Conservation (phyloP, 1,284 basidiomycete species). For the Blastosporella zonata region DNA sequence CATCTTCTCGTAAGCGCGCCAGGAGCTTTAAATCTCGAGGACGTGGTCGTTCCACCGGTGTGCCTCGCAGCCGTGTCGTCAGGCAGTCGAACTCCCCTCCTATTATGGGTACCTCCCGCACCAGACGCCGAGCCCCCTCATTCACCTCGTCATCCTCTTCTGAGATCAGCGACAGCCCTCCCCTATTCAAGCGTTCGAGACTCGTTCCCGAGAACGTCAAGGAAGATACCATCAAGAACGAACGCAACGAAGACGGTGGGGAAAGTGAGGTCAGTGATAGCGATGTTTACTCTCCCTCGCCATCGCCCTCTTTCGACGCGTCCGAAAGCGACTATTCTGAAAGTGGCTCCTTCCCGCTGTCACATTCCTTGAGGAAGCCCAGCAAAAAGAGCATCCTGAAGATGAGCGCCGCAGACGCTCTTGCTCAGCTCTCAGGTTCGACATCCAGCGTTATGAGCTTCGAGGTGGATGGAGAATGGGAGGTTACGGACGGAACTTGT, state of each 20-base stretch:
- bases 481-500: background rate
- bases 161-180: conserved; percentile 11
- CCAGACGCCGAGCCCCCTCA: conserved; percentile 15
- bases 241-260: conserved; percentile 10
- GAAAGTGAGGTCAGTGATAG: conserved; percentile 23
- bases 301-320: conserved; percentile 21
- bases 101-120: background rate
- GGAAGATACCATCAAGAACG: background rate
- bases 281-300: conserved; percentile 30
- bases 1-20: conserved; percentile 7
- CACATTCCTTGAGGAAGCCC: conserved; percentile 2
- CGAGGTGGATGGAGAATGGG: conserved; percentile 11
- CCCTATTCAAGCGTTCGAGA: conserved; percentile 12
- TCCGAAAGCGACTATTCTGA: conserved; percentile 18
- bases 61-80: background rate
- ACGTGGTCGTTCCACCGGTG: background rate
- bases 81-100: background rate
- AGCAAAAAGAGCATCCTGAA: conserved; percentile 10
- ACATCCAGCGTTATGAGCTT: conserved; percentile 2
- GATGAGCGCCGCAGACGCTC: conserved; percentile 22
- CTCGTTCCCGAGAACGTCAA: background rate
- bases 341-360: conserved; percentile 4
- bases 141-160: conserved; percentile 16
- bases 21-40: conserved; percentile 5
- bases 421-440: conserved; percentile 19